These are phyloP conservation scores for Cardamine resedifolia DNA, from an alignment of 345 rosid species.

Conservation along the genomic window DNA sequence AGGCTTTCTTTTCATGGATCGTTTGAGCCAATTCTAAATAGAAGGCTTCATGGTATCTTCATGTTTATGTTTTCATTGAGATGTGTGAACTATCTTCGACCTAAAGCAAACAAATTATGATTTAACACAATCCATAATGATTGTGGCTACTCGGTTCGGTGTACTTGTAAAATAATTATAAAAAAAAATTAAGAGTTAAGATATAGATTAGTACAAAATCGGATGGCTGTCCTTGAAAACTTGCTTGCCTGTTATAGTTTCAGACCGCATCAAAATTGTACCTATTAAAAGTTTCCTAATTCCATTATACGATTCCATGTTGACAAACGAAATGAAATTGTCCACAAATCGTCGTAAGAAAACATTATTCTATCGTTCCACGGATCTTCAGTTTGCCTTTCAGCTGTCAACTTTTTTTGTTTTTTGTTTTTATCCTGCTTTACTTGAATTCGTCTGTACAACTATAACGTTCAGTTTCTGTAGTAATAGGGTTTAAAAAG, in stretches of 20 bases:
- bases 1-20: background rate
- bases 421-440: background rate
- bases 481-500: background rate
- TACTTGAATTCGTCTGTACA: conserved; percentile 9
- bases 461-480: conserved; percentile 16
- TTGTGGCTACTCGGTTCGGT: conserved; percentile 23
- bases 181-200: background rate
- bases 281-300: background rate
- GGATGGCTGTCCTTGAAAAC: background rate
- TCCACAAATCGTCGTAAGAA: background rate
- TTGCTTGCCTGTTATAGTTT: background rate
- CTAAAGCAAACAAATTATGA: conserved; percentile 29
- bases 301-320: background rate
- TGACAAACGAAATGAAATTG: background rate
- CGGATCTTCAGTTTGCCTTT: conserved; percentile 23
- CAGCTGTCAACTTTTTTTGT: conserved; percentile 21
- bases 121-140: conserved; percentile 23
- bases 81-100: conserved; percentile 24
- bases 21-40: background rate
- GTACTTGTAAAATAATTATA: conserved; percentile 2
- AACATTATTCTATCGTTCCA: background rate
- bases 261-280: background rate
- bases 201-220: conserved; percentile 6
- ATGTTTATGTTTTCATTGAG: conserved; percentile 10
- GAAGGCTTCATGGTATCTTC: conserved; percentile 2